phyloP scores from a whole-genome alignment of 768 basidiomycete genomes.

The Tylopilus intermedius region DNA sequence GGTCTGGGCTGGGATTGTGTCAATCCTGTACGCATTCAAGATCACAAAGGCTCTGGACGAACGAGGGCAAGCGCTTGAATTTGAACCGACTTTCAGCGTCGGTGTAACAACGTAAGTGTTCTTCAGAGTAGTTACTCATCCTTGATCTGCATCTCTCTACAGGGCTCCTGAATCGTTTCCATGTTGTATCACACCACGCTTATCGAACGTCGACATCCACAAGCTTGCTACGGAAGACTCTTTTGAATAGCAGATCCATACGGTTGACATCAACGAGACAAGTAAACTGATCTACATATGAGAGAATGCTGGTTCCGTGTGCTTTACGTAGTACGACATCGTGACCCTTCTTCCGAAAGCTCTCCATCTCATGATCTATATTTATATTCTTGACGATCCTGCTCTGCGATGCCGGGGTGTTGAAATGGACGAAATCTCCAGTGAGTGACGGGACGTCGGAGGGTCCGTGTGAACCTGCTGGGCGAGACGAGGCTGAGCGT shows the following conservation, averaged over 20 bases:
- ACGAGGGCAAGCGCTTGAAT: slow-evolving; percentile 24
- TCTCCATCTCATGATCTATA: not conserved
- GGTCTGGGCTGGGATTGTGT: slow-evolving; percentile 29
- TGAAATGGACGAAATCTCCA: slow-evolving; percentile 7
- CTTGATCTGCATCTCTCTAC: not conserved
- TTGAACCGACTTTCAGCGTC: slow-evolving; percentile 8
- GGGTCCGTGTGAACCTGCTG: slow-evolving; percentile 3
- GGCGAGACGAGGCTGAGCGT: slow-evolving; percentile 1
- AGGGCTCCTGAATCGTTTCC: not conserved
- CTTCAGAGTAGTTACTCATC: no score
- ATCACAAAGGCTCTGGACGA: slow-evolving; percentile 25
- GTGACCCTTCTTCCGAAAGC: no score
- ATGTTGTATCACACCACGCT: not conserved
- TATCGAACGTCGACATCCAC: not conserved
- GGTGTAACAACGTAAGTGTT: slow-evolving; percentile 13
- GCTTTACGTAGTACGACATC: not conserved
- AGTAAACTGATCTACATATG: not conserved
- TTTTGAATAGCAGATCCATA: not conserved
- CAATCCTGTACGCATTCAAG: slow-evolving; percentile 22
- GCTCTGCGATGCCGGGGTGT: slow-evolving; percentile 14
- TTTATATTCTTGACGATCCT: slow-evolving; percentile 18
- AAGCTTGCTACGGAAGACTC: not conserved
- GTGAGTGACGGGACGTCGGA: slow-evolving; percentile 3
- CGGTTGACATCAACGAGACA: not conserved
- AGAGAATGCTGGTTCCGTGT: no score